phyloP scores from a whole-genome alignment of 345 rosid species.

The Eucalyptus dawsonii region DNA sequence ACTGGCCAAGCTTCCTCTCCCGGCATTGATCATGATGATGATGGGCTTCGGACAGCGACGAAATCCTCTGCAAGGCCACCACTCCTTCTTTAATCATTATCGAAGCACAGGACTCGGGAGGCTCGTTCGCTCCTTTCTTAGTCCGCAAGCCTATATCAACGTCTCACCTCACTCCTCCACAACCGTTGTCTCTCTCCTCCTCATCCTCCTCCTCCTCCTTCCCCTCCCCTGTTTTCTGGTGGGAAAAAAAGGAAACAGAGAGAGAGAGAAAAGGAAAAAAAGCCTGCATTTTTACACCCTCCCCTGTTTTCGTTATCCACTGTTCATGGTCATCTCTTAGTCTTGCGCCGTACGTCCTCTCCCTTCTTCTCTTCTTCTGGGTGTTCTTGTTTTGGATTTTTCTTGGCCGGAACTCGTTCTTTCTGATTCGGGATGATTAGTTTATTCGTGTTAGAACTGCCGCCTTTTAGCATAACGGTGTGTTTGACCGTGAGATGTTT shows the following conservation, averaged over 20 bases:
- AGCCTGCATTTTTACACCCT: neutral
- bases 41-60: neutral
- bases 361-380: neutral
- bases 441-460: neutral
- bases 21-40: neutral
- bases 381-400: neutral
- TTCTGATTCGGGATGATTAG: neutral
- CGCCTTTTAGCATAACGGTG: neutral
- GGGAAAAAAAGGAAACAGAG: neutral
- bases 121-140: neutral
- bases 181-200: neutral
- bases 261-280: too few relatives aligned
- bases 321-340: neutral
- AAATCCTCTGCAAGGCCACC: neutral
- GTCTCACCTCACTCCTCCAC: neutral
- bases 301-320: neutral
- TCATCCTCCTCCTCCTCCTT: neutral
- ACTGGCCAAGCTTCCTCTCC: neutral
- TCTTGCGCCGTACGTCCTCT: neutral
- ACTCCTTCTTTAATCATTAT: neutral
- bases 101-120: neutral
- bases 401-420: neutral
- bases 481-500: neutral
- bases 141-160: slow-evolving; percentile 2
- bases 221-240: neutral